phyloP scores from a whole-genome alignment of 2,329 filamentous ascomycete species.

The Pseudogymnoascus sp. region DNA sequence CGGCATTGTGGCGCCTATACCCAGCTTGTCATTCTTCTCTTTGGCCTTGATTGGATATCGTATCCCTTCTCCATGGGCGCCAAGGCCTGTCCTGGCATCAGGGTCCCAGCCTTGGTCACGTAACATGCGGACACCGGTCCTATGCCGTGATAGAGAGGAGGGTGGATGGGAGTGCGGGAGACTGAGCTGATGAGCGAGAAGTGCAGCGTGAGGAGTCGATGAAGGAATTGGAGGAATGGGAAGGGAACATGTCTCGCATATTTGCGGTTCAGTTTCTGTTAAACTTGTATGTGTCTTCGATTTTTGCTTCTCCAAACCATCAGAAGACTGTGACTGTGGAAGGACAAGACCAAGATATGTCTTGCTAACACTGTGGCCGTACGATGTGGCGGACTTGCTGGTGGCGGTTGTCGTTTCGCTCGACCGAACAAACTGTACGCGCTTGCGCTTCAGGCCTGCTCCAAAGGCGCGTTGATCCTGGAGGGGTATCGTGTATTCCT shows the following conservation, averaged over 20 bases:
- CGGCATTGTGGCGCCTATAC: conserved; percentile 54
- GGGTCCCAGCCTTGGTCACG: conserved; percentile 68
- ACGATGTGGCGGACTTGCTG: conserved; percentile 20
- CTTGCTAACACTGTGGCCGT: conserved; percentile 37
- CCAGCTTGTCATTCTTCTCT: conserved; percentile 68
- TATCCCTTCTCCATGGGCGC: conserved; percentile 61
- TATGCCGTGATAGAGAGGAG: conserved; percentile 61
- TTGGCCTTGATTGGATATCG: conserved; percentile 65
- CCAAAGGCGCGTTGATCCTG: conserved; percentile 55
- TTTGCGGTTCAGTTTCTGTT: conserved; percentile 14
- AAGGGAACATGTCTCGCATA: conserved; percentile 57
- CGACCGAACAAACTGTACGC: conserved; percentile 50
- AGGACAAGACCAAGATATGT: conserved; percentile 63
- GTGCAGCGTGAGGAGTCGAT: conserved; percentile 47
- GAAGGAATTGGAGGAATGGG: conserved; percentile 45
- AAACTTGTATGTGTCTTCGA: not conserved
- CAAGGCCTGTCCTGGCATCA: conserved; percentile 65
- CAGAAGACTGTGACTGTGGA: conserved; percentile 12
- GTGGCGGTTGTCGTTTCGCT: conserved; percentile 21
- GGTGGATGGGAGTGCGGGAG: conserved; percentile 65
- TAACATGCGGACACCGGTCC: conserved; percentile 64
- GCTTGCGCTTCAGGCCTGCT: conserved; percentile 56
- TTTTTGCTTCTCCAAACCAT: not conserved
- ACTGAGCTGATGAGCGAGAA: conserved; percentile 65
- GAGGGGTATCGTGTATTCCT: conserved; percentile 49